Evolutionary conservation across 768 basidiomycete genomes (phyloP).

Genomic region (Coprinopsis sp.): DNA sequence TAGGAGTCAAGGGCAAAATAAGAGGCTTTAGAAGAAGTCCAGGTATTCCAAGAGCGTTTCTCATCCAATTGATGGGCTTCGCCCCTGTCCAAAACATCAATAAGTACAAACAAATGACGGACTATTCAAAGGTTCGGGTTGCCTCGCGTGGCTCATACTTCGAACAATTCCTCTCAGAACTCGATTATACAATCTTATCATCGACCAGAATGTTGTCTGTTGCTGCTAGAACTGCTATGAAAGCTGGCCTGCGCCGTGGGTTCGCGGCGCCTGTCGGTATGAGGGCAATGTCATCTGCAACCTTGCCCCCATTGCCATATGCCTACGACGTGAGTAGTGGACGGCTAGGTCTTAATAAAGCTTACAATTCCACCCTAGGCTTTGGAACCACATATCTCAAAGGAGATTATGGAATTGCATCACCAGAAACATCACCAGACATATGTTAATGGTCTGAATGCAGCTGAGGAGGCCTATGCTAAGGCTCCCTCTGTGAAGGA

Average conservation of each 20-base stretch:
- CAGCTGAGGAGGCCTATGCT: conserved; percentile 81
- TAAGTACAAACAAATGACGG: no score
- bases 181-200: conserved; percentile 8
- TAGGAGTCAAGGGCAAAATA: no score
- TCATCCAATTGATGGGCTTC: no score
- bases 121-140: no score
- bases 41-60: no score
- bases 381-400: conserved; percentile 88
- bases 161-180: no score
- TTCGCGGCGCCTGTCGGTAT: conserved; percentile 34
- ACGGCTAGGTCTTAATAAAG: neutral
- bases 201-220: conserved; percentile 1
- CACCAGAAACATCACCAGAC: conserved; percentile 89
- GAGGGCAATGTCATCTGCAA: conserved; percentile 18
- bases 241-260: conserved; percentile 32
- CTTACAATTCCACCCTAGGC: conserved; percentile 40
- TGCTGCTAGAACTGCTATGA: neutral
- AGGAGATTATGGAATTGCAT: conserved; percentile 91
- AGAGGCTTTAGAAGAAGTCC: no score
- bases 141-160: no score
- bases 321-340: conserved; percentile 25
- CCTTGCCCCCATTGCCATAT: conserved; percentile 25
- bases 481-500: conserved; percentile 63
- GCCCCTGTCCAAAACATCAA: no score
- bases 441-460: conserved; percentile 93